Conservation (phyloP, 495 filamentous ascomycete species). For the Letharia columbiana region DNA sequence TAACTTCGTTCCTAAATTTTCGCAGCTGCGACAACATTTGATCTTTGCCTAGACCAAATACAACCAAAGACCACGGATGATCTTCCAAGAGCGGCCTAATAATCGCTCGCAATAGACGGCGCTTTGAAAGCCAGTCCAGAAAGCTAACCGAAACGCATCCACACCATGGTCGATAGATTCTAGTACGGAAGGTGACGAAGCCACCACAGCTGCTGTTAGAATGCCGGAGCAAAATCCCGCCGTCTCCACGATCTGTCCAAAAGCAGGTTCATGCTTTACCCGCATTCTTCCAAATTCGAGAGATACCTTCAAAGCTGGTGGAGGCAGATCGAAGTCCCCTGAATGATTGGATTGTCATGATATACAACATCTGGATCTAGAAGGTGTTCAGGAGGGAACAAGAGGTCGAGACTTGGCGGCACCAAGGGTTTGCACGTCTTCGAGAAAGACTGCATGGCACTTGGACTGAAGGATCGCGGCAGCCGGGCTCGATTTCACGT, state of each 20-base stretch:
- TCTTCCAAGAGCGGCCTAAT: too few relatives aligned
- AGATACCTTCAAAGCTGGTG: conserved; percentile 14
- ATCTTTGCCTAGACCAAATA: too few relatives aligned
- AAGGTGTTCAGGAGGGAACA: too few relatives aligned
- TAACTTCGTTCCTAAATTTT: too few relatives aligned
- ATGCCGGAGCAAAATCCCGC: conserved; percentile 11
- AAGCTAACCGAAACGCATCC: background rate
- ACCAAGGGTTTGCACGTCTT: conserved; percentile 5
- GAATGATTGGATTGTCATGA: conserved; percentile 9
- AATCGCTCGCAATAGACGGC: background rate
- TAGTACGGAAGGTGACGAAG: background rate
- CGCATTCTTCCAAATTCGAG: too few relatives aligned
- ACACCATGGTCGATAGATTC: background rate
- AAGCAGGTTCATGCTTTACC: too few relatives aligned
- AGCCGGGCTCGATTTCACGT: background rate
- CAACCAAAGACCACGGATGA: too few relatives aligned
- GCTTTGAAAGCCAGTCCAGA: background rate
- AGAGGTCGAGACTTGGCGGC: too few relatives aligned
- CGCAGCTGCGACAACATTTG: too few relatives aligned
- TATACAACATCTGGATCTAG: too few relatives aligned
- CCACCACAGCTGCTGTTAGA: background rate
- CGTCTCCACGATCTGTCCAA: conserved; percentile 2
- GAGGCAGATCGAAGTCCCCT: conserved; percentile 5
- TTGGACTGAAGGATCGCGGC: background rate
- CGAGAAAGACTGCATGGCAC: conserved; percentile 16